Base-by-base conservation (phyloP, 1,284 basidiomycete genomes). In the Cryptococcus depauperatus region DNA sequence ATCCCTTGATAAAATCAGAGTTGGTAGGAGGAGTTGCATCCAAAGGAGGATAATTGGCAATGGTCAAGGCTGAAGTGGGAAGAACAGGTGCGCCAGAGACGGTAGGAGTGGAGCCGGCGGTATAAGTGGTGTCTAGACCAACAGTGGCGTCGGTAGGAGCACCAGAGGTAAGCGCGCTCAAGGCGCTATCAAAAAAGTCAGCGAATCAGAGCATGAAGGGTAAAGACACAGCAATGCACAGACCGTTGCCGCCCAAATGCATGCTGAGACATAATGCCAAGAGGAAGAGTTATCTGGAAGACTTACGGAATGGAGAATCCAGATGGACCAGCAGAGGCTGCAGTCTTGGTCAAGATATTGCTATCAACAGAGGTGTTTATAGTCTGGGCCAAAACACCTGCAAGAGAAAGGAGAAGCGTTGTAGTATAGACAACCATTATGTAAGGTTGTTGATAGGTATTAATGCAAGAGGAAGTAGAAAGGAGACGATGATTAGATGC, bases 1-100 rank as follows among this genome's bases (percentile, higher is more conserved):
- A 88, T 59, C 76, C 73, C 62, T 83, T 74, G 6, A 88, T 85
- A 61, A 82, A 69, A 8, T 77, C 66, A 6, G 82, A 82, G 71
- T 84, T 76, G 5, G 74, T 78, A 0, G 82, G 80, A 16, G 86
- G 85, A 2, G 74, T 62, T 27, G 69, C 70, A 66, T 90, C 87
- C 21, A 86, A 72, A 0, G 78, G 38, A 2, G 87, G 87, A 67
- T 87, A 92, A 59, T 63, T 57, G 41, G 61, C 57, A 16, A 52
- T 45, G 22, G 52, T 48, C 10, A 58, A 46, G 22, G 51, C 54
- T 10, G 54, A 21, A 9, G 59, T 54, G 19, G 74, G 74, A 10
- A 74, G 58, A 11, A 67, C 56, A 0, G 73, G 71, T 4, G 70
- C 72, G 19, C 61, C 62, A 21, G 68, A 59, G 21, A 74, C 55